phyloP scores from a whole-genome alignment of 2,329 filamentous ascomycete species.

The Diatrype stigma region DNA sequence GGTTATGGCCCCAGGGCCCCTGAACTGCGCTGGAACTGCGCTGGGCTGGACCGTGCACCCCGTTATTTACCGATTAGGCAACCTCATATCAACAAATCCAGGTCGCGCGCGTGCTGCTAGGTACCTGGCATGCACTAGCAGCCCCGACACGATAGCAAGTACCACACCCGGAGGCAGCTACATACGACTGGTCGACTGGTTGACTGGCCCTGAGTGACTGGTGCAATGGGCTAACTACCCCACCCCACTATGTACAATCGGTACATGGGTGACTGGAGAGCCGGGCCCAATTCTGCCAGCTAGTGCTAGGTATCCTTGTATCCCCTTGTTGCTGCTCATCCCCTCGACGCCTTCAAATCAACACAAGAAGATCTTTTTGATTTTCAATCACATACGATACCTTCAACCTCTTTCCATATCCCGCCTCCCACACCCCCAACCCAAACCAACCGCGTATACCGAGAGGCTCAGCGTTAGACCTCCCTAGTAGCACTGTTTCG shows the following conservation, averaged over 20 bases:
- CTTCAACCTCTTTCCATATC: not conserved
- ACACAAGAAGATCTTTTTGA: not conserved
- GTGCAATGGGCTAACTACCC: too few species aligned
- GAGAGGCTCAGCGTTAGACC: slow-evolving; percentile 4
- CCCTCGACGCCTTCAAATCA: slow-evolving; percentile 2
- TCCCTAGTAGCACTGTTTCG: slow-evolving; percentile 21
- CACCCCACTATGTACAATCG: too few species aligned
- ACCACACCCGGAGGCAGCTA: too few species aligned
- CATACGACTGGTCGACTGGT: too few species aligned
- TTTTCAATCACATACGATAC: not conserved
- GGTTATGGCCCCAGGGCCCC: not conserved
- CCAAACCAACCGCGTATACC: not conserved
- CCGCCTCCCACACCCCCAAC: not conserved
- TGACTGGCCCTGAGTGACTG: too few species aligned
- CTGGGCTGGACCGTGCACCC: not conserved
- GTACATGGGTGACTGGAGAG: too few species aligned
- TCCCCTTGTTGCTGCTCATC: not conserved
- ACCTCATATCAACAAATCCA: slow-evolving; percentile 3
- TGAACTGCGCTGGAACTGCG: too few species aligned
- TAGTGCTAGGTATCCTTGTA: not conserved
- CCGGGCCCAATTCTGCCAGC: too few species aligned
- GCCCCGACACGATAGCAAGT: not conserved
- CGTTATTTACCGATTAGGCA: not conserved
- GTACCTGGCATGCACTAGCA: too few species aligned
- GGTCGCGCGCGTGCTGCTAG: too few species aligned